A percentile compares a stretch with the other conserved stretches of the same genome.
Evolutionary conservation across 2,329 filamentous ascomycete species (phyloP).

Genomic region (Penicillium sp.): DNA sequence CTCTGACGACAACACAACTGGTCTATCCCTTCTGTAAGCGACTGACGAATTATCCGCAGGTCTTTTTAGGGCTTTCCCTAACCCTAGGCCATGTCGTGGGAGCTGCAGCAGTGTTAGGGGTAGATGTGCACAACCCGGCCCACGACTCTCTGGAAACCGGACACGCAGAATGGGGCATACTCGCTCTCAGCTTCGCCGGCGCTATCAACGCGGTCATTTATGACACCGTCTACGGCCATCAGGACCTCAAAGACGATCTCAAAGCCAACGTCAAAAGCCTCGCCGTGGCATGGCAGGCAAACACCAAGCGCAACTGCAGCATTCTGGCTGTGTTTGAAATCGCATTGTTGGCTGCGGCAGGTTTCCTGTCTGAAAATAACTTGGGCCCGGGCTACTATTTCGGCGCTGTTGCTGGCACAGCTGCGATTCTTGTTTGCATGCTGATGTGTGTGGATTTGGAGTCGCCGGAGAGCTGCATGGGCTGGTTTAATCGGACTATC

Average conservation of each 20-base stretch:
- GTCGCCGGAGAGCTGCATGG: not conserved
- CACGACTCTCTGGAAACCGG: too few species aligned
- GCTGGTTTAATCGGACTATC: not conserved
- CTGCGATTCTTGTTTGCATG: not conserved
- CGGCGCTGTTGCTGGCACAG: not conserved
- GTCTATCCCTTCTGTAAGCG: constrained; percentile 76
- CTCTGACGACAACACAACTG: not conserved
- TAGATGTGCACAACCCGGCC: too few species aligned
- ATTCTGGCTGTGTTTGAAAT: not conserved
- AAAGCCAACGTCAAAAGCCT: constrained; percentile 34
- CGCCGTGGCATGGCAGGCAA: constrained; percentile 19
- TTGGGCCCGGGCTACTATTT: not conserved
- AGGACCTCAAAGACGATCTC: constrained; percentile 34
- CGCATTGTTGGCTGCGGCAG: not conserved
- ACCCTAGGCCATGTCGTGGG: constrained; percentile 67
- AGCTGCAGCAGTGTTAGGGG: not conserved
- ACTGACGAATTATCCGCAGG: constrained; percentile 81
- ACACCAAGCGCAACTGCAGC: not conserved
- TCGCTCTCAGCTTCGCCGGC: constrained; percentile 8
- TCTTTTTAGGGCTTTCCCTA: constrained; percentile 78
- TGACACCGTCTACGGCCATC: constrained; percentile 36
- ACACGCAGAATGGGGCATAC: not conserved
- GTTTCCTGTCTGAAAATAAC: not conserved
- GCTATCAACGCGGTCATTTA: constrained; percentile 23
- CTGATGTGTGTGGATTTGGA: not conserved